These are phyloP conservation scores for Knufia fluminis DNA, from an alignment of 2,329 filamentous ascomycete species.

Conservation along the genomic window DNA sequence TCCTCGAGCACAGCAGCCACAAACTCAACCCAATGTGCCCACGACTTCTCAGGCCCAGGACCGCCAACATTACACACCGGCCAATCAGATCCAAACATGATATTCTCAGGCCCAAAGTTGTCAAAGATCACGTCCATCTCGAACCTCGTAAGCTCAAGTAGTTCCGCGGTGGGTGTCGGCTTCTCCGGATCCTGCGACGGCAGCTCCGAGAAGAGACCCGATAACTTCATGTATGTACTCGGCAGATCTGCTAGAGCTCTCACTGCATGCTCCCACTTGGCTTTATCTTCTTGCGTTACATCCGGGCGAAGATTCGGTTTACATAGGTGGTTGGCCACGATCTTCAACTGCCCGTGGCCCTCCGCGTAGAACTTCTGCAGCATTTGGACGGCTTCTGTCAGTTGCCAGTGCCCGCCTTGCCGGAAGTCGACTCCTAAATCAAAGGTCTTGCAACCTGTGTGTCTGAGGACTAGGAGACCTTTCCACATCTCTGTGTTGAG, in stretches of 20 bases:
- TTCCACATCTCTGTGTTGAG: conserved; percentile 56
- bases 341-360: conserved; percentile 45
- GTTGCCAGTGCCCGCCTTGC: conserved; percentile 62
- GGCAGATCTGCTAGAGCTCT: conserved; percentile 55
- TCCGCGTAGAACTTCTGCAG: conserved; percentile 52
- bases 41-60: conserved; percentile 49
- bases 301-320: conserved; percentile 65
- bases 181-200: conserved; percentile 32
- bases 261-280: conserved; percentile 62
- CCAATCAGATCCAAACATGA: conserved; percentile 94
- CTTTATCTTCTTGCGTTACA: conserved; percentile 22
- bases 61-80: conserved; percentile 71
- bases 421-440: conserved; percentile 78
- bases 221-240: conserved; percentile 83
- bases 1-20: conserved; percentile 55
- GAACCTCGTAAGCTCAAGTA: conserved; percentile 55
- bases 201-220: conserved; percentile 75
- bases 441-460: conserved; percentile 43
- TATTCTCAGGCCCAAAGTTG: conserved; percentile 54
- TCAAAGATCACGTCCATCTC: conserved; percentile 66
- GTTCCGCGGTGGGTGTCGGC: conserved; percentile 39
- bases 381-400: conserved; percentile 62
- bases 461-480: conserved; percentile 41
- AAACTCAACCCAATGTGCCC: conserved; percentile 65
- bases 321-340: conserved; percentile 78